Evolutionary conservation across 352 stramenopile species (phyloP), one percentile per base, ranked within the genome.

Genomic region (Phytopythium litorale): DNA sequence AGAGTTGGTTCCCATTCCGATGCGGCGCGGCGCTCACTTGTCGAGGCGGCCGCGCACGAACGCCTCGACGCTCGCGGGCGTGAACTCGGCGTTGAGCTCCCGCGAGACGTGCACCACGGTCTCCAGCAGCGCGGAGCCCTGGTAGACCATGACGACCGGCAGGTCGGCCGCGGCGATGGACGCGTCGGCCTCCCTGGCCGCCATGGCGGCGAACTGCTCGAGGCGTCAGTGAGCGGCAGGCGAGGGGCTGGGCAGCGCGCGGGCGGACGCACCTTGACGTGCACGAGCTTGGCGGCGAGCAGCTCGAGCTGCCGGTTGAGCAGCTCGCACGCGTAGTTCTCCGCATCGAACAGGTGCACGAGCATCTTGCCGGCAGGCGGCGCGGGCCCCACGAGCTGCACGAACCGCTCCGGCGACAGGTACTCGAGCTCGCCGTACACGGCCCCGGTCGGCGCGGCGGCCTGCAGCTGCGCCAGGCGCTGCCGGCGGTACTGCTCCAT

Each of bases 241-340:
- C 28, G 28, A 30, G 28, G 4, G 28, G 28, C 28, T 30, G 28
- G 28, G 4, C 28, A 30, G 28, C 28, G 4, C 2, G 28, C 28
- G 4, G 28, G 4, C 28, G 28, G 28, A 30, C 28, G 28, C 28
- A 91, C 81, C 79, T 92, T 88, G 48, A 88, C 59, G 38, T 88
- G 75, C 7, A 80, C 58, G 43, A 88, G 66, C n/a, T 83, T 72
- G 21, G 52, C 56, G 50, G 80, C 81, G n/a, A 93, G 64, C 37
- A 70, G 18, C 60, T 78, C 69, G 3, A 95, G 68, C 51, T 89
- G 81, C 28, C 73, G 60, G 58, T 95, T 95, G 19, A 95, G 63
- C 30, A 92, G 65, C 1, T 63, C 52, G 35, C 86, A 95, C n/a
- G 79, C 66, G 56, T 92, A 89, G 68, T 80, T 95, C 28, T 90